Evolutionary conservation across 2,329 filamentous ascomycete genomes (phyloP).

Genomic region (Fusarium temperatum): DNA sequence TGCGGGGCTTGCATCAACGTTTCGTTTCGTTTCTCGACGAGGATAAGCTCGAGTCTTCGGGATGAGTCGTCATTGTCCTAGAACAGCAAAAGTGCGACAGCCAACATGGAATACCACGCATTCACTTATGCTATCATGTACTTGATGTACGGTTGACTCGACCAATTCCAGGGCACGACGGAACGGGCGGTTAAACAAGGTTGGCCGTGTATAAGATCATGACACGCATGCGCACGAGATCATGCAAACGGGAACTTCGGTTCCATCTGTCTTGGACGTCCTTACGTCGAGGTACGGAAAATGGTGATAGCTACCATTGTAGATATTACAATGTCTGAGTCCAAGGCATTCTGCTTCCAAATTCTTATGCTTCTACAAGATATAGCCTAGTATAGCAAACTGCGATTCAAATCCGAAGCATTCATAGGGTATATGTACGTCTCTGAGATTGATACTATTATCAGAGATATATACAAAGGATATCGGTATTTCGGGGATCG

Average conservation of each 20-base stretch:
- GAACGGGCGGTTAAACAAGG: slow-evolving; percentile 18
- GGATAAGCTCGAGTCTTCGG: slow-evolving; percentile 1
- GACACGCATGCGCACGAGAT: slow-evolving; percentile 33
- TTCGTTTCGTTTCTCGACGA: slow-evolving; percentile 24
- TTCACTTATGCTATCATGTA: background rate
- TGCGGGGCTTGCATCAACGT: slow-evolving; percentile 40
- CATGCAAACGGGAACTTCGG: slow-evolving; percentile 23
- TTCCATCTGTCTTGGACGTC: background rate
- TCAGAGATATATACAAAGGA: background rate
- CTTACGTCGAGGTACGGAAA: background rate
- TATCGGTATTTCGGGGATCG: slow-evolving; percentile 12
- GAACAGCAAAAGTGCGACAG: slow-evolving; percentile 17
- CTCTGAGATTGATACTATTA: background rate
- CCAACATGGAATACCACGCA: background rate
- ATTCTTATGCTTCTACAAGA: background rate
- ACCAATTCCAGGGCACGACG: slow-evolving; percentile 12
- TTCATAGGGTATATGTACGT: background rate
- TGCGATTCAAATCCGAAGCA: background rate
- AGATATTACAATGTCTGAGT: background rate
- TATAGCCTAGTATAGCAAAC: background rate
- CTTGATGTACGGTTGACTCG: background rate
- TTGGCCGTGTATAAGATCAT: slow-evolving; percentile 16
- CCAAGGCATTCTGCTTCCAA: background rate
- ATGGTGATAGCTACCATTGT: background rate
- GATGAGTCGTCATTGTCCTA: slow-evolving; percentile 21